Conservation (phyloP, 352 stramenopile species). For the Aphanomyces invadans region DNA sequence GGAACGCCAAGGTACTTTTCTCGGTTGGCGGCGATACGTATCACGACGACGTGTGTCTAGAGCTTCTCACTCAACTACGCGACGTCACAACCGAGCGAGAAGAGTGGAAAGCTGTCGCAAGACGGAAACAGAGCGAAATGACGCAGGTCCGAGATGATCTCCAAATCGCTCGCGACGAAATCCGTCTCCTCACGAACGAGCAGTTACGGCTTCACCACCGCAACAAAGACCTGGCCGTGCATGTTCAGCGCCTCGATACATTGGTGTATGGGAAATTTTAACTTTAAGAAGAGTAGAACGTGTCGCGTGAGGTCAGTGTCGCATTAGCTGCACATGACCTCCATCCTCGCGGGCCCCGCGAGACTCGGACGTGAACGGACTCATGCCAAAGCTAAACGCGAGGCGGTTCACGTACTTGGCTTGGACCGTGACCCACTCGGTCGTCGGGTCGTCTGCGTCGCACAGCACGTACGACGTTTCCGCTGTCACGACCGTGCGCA, state of each 20-base stretch:
- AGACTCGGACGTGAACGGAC: slow-evolving; percentile 39
- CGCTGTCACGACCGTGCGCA: slow-evolving; percentile 43
- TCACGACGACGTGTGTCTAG: slow-evolving; percentile 4
- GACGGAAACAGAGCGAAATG: slow-evolving; percentile 38
- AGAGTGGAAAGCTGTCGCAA: slow-evolving; percentile 45
- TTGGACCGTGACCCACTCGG: slow-evolving; percentile 44
- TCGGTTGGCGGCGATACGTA: background rate
- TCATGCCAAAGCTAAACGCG: slow-evolving; percentile 48
- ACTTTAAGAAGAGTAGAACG: too few relatives aligned
- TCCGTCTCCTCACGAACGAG: slow-evolving; percentile 50
- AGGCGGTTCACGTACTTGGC: slow-evolving; percentile 56
- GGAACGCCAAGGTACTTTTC: slow-evolving; percentile 36
- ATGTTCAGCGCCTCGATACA: slow-evolving; percentile 66
- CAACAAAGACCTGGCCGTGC: slow-evolving; percentile 60
- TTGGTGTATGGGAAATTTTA: slow-evolving; percentile 72
- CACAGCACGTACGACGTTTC: slow-evolving; percentile 69
- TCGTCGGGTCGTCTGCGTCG: slow-evolving; percentile 53
- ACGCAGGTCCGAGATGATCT: slow-evolving; percentile 55
- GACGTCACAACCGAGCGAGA: slow-evolving; percentile 41
- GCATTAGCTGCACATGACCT: slow-evolving; percentile 29
- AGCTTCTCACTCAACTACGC: slow-evolving; percentile 39
- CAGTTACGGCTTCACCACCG: slow-evolving; percentile 50
- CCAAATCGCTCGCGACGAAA: slow-evolving; percentile 51
- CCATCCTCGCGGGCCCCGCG: slow-evolving; percentile 44
- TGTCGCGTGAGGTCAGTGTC: too few relatives aligned